Conservation (phyloP, 1,284 basidiomycete species). For the Leccinum pallidistipes region DNA sequence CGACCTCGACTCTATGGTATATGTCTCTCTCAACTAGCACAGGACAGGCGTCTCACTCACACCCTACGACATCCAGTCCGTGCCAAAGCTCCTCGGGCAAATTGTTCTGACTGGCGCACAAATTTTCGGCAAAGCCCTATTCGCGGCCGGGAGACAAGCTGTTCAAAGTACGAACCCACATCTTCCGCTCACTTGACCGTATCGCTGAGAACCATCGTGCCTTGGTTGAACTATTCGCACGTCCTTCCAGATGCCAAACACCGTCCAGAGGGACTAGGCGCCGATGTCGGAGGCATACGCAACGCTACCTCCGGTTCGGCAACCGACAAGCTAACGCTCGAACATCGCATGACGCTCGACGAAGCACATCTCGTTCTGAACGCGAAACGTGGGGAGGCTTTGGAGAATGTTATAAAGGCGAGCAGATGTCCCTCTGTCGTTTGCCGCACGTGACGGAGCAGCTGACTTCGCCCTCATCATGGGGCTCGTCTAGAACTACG, state of each 20-base stretch:
- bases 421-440: conserved; percentile 23
- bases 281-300: conserved; percentile 68
- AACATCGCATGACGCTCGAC: conserved; percentile 93
- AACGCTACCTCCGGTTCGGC: conserved; percentile 58
- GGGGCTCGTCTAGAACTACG: conserved; percentile 73
- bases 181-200: neutral
- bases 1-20: conserved; percentile 26
- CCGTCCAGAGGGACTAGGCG: conserved; percentile 60
- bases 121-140: conserved; percentile 90
- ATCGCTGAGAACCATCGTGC: conserved; percentile 7
- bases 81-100: conserved; percentile 78
- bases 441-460: neutral
- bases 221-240: neutral
- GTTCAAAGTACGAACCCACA: conserved; percentile 72
- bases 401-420: conserved; percentile 77
- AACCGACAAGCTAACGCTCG: conserved; percentile 77
- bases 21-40: conserved; percentile 3
- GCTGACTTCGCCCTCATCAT: neutral
- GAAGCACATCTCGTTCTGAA: conserved; percentile 96
- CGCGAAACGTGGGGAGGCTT: conserved; percentile 71
- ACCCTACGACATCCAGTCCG: conserved; percentile 49
- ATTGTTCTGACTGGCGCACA: conserved; percentile 79
- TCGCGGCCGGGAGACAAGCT: conserved; percentile 88
- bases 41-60: neutral
- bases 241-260: conserved; percentile 72